Evolutionary conservation across 306 rosid genomes (phyloP).

Genomic region (Malus fusca): DNA sequence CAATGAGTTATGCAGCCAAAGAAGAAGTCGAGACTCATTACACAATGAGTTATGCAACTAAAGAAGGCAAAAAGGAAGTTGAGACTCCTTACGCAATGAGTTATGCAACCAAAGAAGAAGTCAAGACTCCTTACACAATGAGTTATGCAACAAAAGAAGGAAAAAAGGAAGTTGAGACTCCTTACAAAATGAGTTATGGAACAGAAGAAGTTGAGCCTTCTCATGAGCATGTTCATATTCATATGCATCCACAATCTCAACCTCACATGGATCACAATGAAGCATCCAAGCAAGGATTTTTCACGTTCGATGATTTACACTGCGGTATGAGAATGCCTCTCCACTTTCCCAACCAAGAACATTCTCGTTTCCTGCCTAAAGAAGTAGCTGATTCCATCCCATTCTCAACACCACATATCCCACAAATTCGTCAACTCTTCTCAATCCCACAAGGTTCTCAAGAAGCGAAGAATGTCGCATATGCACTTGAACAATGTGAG

Average conservation of each 20-base stretch:
- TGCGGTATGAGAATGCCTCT: slow-evolving; percentile 46
- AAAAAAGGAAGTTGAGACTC: background rate
- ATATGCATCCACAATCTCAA: background rate
- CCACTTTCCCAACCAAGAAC: slow-evolving; percentile 33
- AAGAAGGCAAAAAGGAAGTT: background rate
- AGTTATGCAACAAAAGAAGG: background rate
- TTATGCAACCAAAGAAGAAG: background rate
- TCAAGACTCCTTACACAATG: background rate
- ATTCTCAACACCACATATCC: slow-evolving; percentile 38
- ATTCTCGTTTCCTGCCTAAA: slow-evolving; percentile 29
- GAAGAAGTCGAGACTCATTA: background rate
- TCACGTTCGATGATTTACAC: slow-evolving; percentile 31
- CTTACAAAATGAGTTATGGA: background rate
- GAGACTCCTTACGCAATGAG: background rate
- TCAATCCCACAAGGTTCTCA: slow-evolving; percentile 36
- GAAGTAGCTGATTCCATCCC: slow-evolving; percentile 49
- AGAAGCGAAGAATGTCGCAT: slow-evolving; percentile 27
- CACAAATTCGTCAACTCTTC: slow-evolving; percentile 45
- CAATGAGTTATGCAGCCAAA: background rate
- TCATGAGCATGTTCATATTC: slow-evolving; percentile 13
- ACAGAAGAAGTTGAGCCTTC: background rate
- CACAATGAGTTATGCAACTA: background rate
- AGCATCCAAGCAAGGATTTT: slow-evolving; percentile 49
- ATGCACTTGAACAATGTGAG: slow-evolving; percentile 37
- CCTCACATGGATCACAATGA: slow-evolving; percentile 24